Percentiles rank a stretch among this genome's conserved stretches.
Evolutionary conservation across 352 stramenopile genomes (phyloP).

Genomic region (Blastocystis sp.): DNA sequence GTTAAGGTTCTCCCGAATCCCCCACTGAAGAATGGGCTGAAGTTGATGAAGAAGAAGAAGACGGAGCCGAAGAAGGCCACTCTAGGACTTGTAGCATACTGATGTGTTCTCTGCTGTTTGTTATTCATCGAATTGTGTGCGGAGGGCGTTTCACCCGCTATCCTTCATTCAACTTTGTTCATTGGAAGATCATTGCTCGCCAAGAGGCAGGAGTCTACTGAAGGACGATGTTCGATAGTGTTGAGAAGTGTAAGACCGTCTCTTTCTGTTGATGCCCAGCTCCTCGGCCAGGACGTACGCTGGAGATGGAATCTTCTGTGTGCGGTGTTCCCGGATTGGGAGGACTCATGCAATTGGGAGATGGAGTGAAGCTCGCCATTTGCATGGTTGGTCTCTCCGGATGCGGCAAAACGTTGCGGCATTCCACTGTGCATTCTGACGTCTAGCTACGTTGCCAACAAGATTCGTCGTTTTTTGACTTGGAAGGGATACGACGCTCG

Average conservation of each 20-base stretch:
- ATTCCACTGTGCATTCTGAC: background rate
- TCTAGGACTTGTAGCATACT: background rate
- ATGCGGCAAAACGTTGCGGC: slow-evolving; percentile 62
- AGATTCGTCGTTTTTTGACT: slow-evolving; percentile 64
- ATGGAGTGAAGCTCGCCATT: slow-evolving; percentile 68
- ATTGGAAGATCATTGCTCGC: background rate
- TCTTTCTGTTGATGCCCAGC: slow-evolving; percentile 18
- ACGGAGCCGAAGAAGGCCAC: background rate
- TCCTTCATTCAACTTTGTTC: background rate
- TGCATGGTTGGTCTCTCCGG: slow-evolving; percentile 67
- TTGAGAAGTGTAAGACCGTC: background rate
- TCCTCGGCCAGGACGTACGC: slow-evolving; percentile 7
- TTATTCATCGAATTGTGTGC: background rate
- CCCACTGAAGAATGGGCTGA: background rate
- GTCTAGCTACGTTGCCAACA: slow-evolving; percentile 63
- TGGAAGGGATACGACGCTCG: slow-evolving; percentile 66
- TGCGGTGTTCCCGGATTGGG: slow-evolving; percentile 67
- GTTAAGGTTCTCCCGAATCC: background rate
- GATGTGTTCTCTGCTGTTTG: background rate
- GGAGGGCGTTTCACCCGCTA: background rate
- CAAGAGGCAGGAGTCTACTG: background rate
- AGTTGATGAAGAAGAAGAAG: slow-evolving; percentile 18
- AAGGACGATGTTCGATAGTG: background rate
- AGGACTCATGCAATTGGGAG: slow-evolving; percentile 63
- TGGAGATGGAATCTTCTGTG: slow-evolving; percentile 32